phyloP scores from a whole-genome alignment of 768 basidiomycete genomes.

The Cubamyces lactineus region DNA sequence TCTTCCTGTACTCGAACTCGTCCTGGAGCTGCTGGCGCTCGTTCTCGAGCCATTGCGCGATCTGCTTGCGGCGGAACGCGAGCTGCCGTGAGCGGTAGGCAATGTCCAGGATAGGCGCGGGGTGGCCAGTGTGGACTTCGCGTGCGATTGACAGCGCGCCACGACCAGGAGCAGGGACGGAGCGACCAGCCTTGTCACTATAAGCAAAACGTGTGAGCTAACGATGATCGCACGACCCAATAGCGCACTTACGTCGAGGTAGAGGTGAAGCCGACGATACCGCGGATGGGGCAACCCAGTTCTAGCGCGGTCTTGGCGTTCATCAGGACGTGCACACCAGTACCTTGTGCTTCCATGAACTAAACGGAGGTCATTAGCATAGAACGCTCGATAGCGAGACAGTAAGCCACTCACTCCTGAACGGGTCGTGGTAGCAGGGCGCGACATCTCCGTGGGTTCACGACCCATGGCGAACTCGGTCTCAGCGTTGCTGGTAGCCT shows the following conservation, averaged over 20 bases:
- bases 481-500: constrained; percentile 96
- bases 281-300: constrained; percentile 91
- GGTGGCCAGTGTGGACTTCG: constrained; percentile 77
- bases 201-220: constrained; percentile 17
- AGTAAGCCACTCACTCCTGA: constrained; percentile 66
- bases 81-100: constrained; percentile 93
- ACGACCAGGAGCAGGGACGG: constrained; percentile 94
- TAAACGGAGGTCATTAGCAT: constrained; percentile 30
- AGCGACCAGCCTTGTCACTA: constrained; percentile 98
- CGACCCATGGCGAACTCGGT: constrained; percentile 99
- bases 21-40: constrained; percentile 85
- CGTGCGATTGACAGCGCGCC: constrained; percentile 90
- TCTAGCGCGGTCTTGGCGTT: constrained; percentile 94
- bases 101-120: constrained; percentile 79
- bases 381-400: not conserved
- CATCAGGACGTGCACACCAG: constrained; percentile 98
- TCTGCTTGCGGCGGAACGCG: constrained; percentile 92
- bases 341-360: constrained; percentile 98
- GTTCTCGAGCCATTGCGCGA: constrained; percentile 91
- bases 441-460: constrained; percentile 98
- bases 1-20: constrained; percentile 68
- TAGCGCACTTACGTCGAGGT: constrained; percentile 79
- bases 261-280: constrained; percentile 92
- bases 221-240: not conserved
- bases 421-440: constrained; percentile 94